Percentiles rank a stretch among this genome's conserved stretches.
Evolutionary conservation across 23 red algal species (phyloP).

Genomic region (Cyanidioschyzon merolae): DNA sequence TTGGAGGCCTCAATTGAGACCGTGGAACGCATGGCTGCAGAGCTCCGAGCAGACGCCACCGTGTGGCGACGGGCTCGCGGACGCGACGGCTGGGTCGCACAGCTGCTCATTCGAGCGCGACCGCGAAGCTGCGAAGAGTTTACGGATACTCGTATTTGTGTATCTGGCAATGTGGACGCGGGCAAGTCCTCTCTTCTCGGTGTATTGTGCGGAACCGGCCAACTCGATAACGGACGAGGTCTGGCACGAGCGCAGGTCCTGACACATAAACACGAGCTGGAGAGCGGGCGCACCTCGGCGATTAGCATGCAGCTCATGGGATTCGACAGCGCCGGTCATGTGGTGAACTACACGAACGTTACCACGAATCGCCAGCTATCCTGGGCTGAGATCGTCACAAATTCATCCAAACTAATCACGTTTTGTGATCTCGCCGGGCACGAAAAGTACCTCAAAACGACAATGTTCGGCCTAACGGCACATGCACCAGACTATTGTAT

Average conservation of each 20-base stretch:
- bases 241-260: slow-evolving; percentile 81
- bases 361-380: slow-evolving; percentile 48
- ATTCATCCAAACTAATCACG: slow-evolving; percentile 67
- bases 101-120: slow-evolving; percentile 61
- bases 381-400: slow-evolving; percentile 87
- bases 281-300: slow-evolving; percentile 76
- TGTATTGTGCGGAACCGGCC: slow-evolving; percentile 73
- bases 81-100: slow-evolving; percentile 57
- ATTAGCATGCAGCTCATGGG: slow-evolving; percentile 88
- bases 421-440: slow-evolving; percentile 95
- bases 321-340: slow-evolving; percentile 48
- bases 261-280: slow-evolving; percentile 96
- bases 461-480: slow-evolving; percentile 89
- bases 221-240: slow-evolving; percentile 95
- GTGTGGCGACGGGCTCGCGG: slow-evolving; percentile 50
- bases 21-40: slow-evolving; percentile 63
- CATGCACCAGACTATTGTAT: slow-evolving; percentile 92
- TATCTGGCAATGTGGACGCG: slow-evolving; percentile 93
- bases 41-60: slow-evolving; percentile 62
- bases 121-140: slow-evolving; percentile 81
- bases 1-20: slow-evolving; percentile 65
- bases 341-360: slow-evolving; percentile 81
- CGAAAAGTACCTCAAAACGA: slow-evolving; percentile 97
- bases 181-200: slow-evolving; percentile 93
- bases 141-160: slow-evolving; percentile 79